Evolutionary conservation across 129 eudicot species (phyloP), one percentile per base, ranked within the genome.

Genomic region (Heracleum sosnowskyi): DNA sequence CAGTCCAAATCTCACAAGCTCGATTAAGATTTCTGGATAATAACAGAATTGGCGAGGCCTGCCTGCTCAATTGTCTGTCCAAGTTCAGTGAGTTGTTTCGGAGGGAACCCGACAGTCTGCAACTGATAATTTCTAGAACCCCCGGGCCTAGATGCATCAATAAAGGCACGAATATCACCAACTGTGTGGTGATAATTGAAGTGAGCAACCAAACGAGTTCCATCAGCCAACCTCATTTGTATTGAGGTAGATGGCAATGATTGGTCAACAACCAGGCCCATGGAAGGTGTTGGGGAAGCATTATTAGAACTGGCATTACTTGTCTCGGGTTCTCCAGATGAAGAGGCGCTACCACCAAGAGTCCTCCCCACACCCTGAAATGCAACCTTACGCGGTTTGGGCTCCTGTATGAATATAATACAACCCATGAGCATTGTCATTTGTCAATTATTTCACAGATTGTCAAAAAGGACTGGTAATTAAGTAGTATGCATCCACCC

Each of bases 281-380:
- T 71, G 35, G 90, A 66, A 40, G 90, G 81, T 64, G 87, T 7
- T 8, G 90, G 83, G 33, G 91, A 44, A 26, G 83, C 33, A 57
- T 40, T 33, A 62, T 78, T 69, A 75, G 91, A 81, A 62, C 85
- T 71, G 20, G 89, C 57, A 64, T 74, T 53, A 12, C 78, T 73
- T 62, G 87, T 77, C 76, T 83, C 87, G 9, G 90, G 44, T 73
- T 82, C 73, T 17, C 53, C 76, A 10, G 85, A 60, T 41, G 88
- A 88, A 75, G 86, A 80, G 11, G 89, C 15, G 77, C 83, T 88
- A 68, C 96, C 69, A 49, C 96, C 93, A 47, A 92, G 87, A 45
- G 96, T 92, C 82, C 97, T 87, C 47, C 96, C 96, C 28, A 83
- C 88, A 0, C 97, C 96, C 79, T 90, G 96, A 80, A 92, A 92